These are phyloP conservation scores for Lactarius akahatsu DNA, from an alignment of 768 basidiomycete genomes.

Conservation along the genomic window DNA sequence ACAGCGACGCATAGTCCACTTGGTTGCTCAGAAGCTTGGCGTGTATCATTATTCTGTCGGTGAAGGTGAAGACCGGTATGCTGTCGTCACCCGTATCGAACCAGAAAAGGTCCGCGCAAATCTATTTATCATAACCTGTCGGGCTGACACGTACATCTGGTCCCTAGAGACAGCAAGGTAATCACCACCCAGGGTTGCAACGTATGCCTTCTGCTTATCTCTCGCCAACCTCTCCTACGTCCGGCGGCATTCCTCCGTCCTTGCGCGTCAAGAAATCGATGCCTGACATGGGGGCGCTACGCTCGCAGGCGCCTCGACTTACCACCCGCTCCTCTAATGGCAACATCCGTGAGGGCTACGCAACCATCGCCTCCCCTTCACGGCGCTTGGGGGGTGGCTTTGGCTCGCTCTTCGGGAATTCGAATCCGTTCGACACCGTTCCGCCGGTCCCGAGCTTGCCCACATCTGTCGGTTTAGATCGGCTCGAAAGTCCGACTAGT, in stretches of 20 bases:
- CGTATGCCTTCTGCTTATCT: slow-evolving; percentile 83
- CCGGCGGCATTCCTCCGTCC: slow-evolving; percentile 45
- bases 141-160: slow-evolving; percentile 5
- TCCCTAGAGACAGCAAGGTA: slow-evolving; percentile 41
- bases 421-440: slow-evolving; percentile 44
- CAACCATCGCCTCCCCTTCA: slow-evolving; percentile 80
- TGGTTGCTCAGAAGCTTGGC: slow-evolving; percentile 94
- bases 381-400: slow-evolving; percentile 74
- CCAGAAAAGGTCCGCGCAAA: slow-evolving; percentile 64
- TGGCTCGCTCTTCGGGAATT: slow-evolving; percentile 61
- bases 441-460: slow-evolving; percentile 84
- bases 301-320: slow-evolving; percentile 75
- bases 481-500: slow-evolving; percentile 39
- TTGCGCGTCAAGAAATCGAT: slow-evolving; percentile 96
- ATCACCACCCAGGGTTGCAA: slow-evolving; percentile 58
- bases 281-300: slow-evolving; percentile 93
- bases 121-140: slow-evolving; percentile 4
- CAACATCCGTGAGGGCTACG: slow-evolving; percentile 83
- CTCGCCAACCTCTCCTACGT: slow-evolving; percentile 46
- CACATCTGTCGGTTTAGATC: slow-evolving; percentile 43
- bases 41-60: slow-evolving; percentile 94
- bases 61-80: slow-evolving; percentile 89
- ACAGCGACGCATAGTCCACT: slow-evolving; percentile 89
- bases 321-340: slow-evolving; percentile 82
- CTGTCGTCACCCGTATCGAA: slow-evolving; percentile 90